Percentiles rank a stretch among this genome's conserved stretches.
Evolutionary conservation across 2,329 filamentous ascomycete species (phyloP).

Genomic region (Didymella lethalis): DNA sequence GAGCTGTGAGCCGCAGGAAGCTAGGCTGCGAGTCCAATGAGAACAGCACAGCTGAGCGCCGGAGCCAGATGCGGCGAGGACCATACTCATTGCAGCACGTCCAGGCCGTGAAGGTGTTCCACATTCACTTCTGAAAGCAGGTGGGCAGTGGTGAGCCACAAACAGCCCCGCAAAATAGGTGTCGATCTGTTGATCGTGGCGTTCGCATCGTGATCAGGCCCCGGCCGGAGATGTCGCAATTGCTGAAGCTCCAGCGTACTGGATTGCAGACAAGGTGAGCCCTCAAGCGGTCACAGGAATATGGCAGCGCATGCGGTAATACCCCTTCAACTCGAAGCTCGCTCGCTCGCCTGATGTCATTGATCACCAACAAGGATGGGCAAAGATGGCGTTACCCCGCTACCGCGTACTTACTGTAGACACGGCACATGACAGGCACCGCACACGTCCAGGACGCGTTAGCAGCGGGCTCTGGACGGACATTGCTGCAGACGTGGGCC

Average conservation of each 20-base stretch:
- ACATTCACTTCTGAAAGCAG: conserved; percentile 6
- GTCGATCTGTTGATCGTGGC: conserved; percentile 5
- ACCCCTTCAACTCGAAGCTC: not conserved
- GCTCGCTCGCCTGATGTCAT: conserved; percentile 10
- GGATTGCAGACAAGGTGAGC: not conserved
- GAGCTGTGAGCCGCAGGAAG: conserved; percentile 22
- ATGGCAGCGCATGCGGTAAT: conserved; percentile 1
- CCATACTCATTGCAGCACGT: conserved; percentile 25
- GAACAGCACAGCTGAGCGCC: conserved; percentile 4
- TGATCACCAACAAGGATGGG: conserved; percentile 15
- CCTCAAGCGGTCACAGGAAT: not conserved
- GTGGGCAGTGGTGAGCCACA: conserved; percentile 10
- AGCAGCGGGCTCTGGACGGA: conserved; percentile 4
- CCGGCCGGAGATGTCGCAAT: not conserved
- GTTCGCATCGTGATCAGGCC: not conserved
- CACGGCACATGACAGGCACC: conserved; percentile 6
- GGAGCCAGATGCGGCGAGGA: conserved; percentile 22
- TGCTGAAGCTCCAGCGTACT: not conserved
- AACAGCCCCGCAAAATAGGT: conserved; percentile 9
- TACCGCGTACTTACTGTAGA: not conserved
- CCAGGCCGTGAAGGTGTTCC: conserved; percentile 2
- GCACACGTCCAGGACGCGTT: not conserved
- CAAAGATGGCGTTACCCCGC: conserved; percentile 13
- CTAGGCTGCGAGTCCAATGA: conserved; percentile 33
- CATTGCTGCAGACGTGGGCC: not conserved